Evolutionary conservation across 345 rosid genomes (phyloP).

Genomic region (Citrus trifoliata): DNA sequence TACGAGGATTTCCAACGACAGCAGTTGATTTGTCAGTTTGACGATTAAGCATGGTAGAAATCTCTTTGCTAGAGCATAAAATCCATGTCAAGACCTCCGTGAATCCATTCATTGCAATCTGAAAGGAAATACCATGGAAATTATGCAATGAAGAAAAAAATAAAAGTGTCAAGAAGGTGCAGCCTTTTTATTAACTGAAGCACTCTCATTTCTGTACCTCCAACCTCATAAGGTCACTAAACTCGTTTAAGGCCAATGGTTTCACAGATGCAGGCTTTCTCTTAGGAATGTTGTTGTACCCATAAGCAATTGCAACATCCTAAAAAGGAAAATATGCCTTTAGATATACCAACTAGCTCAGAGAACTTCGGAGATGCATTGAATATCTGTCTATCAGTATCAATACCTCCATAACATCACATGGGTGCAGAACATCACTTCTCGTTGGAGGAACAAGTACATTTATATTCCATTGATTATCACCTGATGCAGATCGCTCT

Average conservation of each 20-base stretch:
- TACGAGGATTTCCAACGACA: slow-evolving; percentile 74
- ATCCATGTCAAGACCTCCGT: slow-evolving; percentile 81
- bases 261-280: slow-evolving; percentile 60
- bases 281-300: slow-evolving; percentile 76
- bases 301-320: slow-evolving; percentile 98
- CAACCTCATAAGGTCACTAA: slow-evolving; percentile 69
- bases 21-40: slow-evolving; percentile 61
- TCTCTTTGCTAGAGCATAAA: slow-evolving; percentile 70
- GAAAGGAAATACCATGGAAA: slow-evolving; percentile 1
- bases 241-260: slow-evolving; percentile 69
- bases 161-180: not conserved
- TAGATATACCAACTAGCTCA: slow-evolving; percentile 3
- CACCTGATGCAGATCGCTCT: slow-evolving; percentile 34
- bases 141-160: slow-evolving; percentile 1
- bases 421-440: slow-evolving; percentile 90
- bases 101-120: slow-evolving; percentile 82
- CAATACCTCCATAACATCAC: slow-evolving; percentile 93
- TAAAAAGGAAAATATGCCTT: slow-evolving; percentile 20
- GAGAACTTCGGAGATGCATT: not conserved
- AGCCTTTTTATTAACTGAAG: not conserved
- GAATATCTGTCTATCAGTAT: not conserved
- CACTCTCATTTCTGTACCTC: slow-evolving; percentile 49
- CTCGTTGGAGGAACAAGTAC: slow-evolving; percentile 81
- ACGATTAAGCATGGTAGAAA: slow-evolving; percentile 63
- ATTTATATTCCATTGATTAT: slow-evolving; percentile 35